phyloP scores from a whole-genome alignment of 352 stramenopile genomes.

The Phytopythium montanum region DNA sequence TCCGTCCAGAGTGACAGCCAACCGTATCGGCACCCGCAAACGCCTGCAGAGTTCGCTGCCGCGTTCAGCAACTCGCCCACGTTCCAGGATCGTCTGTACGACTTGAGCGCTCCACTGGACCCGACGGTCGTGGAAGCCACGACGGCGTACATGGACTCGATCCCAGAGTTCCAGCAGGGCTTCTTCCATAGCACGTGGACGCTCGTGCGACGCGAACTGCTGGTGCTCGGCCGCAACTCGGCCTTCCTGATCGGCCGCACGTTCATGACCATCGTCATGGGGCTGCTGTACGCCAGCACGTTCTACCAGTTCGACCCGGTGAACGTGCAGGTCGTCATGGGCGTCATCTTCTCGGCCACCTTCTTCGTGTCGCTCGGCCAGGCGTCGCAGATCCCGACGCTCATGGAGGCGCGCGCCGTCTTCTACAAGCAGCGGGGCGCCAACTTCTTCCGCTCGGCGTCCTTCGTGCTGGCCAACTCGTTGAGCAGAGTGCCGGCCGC shows the following conservation, averaged over 20 bases:
- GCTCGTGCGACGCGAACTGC: conserved; percentile 47
- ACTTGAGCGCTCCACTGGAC: conserved; percentile 20
- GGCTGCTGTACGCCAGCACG: conserved; percentile 34
- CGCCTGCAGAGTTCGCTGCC: conserved; percentile 25
- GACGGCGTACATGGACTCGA: conserved; percentile 77
- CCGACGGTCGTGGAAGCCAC: conserved; percentile 19
- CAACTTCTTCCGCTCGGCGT: conserved; percentile 53
- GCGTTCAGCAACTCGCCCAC: conserved; percentile 21
- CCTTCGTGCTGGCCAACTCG: conserved; percentile 56
- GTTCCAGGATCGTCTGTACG: conserved; percentile 11
- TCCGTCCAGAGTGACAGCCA: background rate
- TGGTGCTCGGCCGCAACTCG: conserved; percentile 39
- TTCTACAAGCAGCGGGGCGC: conserved; percentile 35
- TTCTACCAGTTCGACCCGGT: conserved; percentile 41
- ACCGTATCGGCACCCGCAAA: conserved; percentile 11
- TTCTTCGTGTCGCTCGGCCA: conserved; percentile 73
- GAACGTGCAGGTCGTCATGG: conserved; percentile 48
- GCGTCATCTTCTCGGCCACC: conserved; percentile 76
- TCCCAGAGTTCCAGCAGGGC: conserved; percentile 30
- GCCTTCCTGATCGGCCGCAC: conserved; percentile 36
- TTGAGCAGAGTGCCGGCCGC: conserved; percentile 34
- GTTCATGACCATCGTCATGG: conserved; percentile 40
- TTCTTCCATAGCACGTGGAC: conserved; percentile 24
- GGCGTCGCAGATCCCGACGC: conserved; percentile 67
- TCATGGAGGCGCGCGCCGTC: conserved; percentile 68